Evolutionary conservation across 495 filamentous ascomycete species (phyloP), one percentile per base, ranked within the genome.

Genomic region (Hyaloscypha hepaticicola): DNA sequence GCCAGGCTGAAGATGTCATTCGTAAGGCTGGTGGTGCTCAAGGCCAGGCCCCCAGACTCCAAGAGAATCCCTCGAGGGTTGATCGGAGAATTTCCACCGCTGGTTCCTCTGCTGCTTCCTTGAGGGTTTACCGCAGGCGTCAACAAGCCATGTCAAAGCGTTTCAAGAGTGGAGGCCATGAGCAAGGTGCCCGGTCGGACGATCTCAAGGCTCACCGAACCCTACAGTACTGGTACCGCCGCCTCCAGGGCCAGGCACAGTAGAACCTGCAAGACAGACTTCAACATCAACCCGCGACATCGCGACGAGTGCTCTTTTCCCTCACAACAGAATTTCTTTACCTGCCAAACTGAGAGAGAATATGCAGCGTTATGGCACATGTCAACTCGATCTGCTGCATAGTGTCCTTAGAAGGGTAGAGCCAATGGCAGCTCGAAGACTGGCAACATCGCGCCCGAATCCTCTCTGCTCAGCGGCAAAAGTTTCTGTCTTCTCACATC

Each of bases 1-100:
- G 55, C 62, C 67, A 65, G 62, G 67, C 66, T 64, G 25, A 58
- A 67, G 41, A 53, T n/a, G 57, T 34, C 53, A 63, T 63, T 63
- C 60, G 65, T 52, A 60, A 58, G 60, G 51, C 64, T 58, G 59
- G 53, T 26, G 19, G 25, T 33, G 25, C 28, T 57, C 38, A 45
- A 45, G 38, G 38, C 38, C 0, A 45, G 38, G 38, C 38, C 38
- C 38, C 38, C 38, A 45, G 38, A 45, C 38, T 45, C 38, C 16
- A 45, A 45, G 38, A 45, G 38, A 45, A 9, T 45, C 38, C 38
- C 38, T 45, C 5, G 38, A 45, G 38, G 38, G 61, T 58, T 55
- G 51, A 48, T 62, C 62, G 66, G 62, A 65, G 65, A 67, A 66
- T 63, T 55, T 59, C 41, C 34, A 66, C 41, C 58, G 64, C 33